Percentiles rank a stretch among this genome's conserved stretches.
These are phyloP conservation scores for Roridomyces roridus DNA, from an alignment of 768 basidiomycete species.

Conservation along the genomic window DNA sequence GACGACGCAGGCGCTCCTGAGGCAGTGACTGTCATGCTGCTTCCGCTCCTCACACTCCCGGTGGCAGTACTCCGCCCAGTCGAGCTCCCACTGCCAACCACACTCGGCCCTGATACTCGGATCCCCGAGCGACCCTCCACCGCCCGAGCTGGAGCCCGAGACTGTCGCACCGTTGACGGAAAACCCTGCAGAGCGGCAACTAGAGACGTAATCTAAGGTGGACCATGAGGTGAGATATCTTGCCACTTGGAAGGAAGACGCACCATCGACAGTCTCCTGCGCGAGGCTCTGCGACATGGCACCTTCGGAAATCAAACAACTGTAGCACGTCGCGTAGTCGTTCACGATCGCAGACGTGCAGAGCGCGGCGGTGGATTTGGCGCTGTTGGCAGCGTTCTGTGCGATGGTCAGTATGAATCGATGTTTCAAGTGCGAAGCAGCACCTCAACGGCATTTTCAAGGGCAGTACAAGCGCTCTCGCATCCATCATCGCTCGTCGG, in stretches of 20 bases:
- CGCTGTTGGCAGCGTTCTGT: not conserved
- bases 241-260: not conserved
- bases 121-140: no score
- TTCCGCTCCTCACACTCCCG: no score
- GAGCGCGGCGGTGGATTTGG: not conserved
- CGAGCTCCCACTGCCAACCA: no score
- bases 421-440: no score
- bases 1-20: no score
- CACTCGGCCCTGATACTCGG: no score
- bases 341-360: not conserved
- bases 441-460: not conserved
- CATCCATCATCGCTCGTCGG: not conserved
- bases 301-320: not conserved
- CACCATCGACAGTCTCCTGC: constrained; percentile 1
- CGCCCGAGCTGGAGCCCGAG: no score
- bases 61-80: no score
- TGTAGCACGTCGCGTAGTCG: constrained; percentile 2
- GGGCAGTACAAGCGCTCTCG: not conserved
- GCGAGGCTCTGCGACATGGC: not conserved
- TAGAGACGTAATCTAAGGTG: not conserved
- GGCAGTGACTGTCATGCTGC: no score
- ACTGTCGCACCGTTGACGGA: not conserved
- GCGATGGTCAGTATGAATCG: no score
- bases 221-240: not conserved
- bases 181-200: not conserved